These are phyloP conservation scores for Macroventuria anomochaeta DNA, from an alignment of 2,329 filamentous ascomycete species.

Conservation along the genomic window DNA sequence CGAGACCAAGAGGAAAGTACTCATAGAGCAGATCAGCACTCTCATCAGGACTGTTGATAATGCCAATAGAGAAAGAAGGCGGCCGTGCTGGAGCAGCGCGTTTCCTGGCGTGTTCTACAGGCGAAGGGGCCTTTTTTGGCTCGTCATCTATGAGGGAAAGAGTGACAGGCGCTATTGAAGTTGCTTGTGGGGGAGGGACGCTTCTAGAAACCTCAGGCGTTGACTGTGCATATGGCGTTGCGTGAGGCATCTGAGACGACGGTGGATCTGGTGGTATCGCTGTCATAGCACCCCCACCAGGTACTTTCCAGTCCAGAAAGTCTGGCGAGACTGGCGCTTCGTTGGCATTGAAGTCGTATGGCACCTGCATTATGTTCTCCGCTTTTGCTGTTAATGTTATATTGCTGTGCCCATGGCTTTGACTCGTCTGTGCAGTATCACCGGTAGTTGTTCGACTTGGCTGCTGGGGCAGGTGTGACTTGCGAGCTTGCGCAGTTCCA, in stretches of 20 bases:
- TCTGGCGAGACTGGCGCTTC: constrained; percentile 52
- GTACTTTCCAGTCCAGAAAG: constrained; percentile 55
- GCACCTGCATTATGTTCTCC: constrained; percentile 49
- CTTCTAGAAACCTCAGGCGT: constrained; percentile 59
- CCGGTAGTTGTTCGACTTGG: constrained; percentile 47
- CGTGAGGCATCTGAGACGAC: constrained; percentile 41
- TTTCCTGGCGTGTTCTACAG: constrained; percentile 43
- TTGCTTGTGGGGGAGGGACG: constrained; percentile 47
- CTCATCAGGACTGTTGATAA: constrained; percentile 70
- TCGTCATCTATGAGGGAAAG: constrained; percentile 65
- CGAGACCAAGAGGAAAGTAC: constrained; percentile 89
- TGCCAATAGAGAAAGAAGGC: constrained; percentile 55
- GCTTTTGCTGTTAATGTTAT: constrained; percentile 34
- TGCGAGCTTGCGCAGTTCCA: constrained; percentile 78
- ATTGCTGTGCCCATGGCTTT: constrained; percentile 36
- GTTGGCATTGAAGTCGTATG: constrained; percentile 51
- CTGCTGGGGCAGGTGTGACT: constrained; percentile 53
- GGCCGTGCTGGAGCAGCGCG: constrained; percentile 50
- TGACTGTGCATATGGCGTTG: constrained; percentile 57
- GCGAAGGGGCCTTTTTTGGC: constrained; percentile 50
- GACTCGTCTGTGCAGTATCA: constrained; percentile 41
- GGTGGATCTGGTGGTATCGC: constrained; percentile 51
- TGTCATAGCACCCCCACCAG: constrained; percentile 51
- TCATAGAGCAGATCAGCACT: constrained; percentile 87
- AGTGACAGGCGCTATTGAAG: constrained; percentile 58